Conservation (phyloP, 495 filamentous ascomycete genomes). For the Aspergillus campestris region DNA sequence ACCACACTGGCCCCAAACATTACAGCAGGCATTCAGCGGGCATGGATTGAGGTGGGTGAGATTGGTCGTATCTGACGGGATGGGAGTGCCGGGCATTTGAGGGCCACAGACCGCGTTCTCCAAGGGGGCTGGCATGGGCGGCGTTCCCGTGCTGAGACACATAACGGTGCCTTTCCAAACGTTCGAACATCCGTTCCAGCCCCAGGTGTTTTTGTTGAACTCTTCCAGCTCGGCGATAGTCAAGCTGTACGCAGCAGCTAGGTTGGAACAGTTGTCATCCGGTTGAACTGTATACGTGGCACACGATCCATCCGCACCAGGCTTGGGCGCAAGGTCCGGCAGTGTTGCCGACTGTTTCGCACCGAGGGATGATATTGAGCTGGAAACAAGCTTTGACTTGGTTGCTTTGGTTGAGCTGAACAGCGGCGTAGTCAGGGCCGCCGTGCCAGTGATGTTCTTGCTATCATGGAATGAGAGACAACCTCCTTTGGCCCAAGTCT, state of each 20-base stretch:
- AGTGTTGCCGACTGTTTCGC: too few species aligned
- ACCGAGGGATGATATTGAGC: background rate
- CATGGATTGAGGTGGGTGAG: constrained; percentile 19
- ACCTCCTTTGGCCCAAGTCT: constrained; percentile 23
- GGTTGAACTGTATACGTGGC: constrained; percentile 18
- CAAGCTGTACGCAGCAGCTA: constrained; percentile 21
- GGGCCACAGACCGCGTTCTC: constrained; percentile 38
- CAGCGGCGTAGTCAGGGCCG: constrained; percentile 9
- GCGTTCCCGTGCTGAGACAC: constrained; percentile 38
- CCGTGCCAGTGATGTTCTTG: constrained; percentile 10
- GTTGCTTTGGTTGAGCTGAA: constrained; percentile 1
- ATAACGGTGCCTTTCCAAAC: constrained; percentile 21
- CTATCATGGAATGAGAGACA: constrained; percentile 19
- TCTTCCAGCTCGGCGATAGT: constrained; percentile 21
- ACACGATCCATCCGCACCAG: constrained; percentile 35
- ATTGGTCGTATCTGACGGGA: constrained; percentile 11
- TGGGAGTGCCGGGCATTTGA: constrained; percentile 24
- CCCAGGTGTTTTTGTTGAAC: constrained; percentile 37
- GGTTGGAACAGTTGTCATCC: constrained; percentile 21
- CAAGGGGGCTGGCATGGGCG: constrained; percentile 36
- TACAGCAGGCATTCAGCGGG: constrained; percentile 25
- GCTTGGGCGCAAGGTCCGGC: constrained; percentile 31
- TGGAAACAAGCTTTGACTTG: background rate
- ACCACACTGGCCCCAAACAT: constrained; percentile 32
- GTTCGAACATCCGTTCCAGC: constrained; percentile 36